Evolutionary conservation across 2,329 filamentous ascomycete genomes (phyloP).

Genomic region (Colletotrichum costaricense): DNA sequence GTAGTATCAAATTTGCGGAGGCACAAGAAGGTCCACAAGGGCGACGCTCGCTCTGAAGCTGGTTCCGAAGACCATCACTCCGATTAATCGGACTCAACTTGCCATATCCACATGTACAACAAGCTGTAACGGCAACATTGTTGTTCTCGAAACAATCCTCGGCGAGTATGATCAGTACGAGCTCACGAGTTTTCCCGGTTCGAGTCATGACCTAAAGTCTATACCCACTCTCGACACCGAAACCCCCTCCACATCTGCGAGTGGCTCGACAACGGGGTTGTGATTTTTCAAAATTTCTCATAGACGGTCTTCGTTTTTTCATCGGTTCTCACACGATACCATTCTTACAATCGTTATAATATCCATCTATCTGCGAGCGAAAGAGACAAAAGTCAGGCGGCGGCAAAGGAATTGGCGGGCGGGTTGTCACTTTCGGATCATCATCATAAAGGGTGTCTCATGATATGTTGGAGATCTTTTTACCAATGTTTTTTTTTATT

Average conservation of each 20-base stretch:
- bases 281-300: background rate
- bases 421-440: slow-evolving; percentile 31
- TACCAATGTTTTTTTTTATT: background rate
- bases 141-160: slow-evolving; percentile 3
- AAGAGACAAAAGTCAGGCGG: slow-evolving; percentile 34
- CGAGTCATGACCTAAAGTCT: slow-evolving; percentile 33
- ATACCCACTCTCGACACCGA: slow-evolving; percentile 24
- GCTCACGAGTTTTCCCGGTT: slow-evolving; percentile 35
- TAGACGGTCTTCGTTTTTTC: slow-evolving; percentile 25
- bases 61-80: slow-evolving; percentile 74
- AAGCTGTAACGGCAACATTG: background rate
- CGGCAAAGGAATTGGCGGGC: slow-evolving; percentile 22
- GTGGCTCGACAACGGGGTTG: slow-evolving; percentile 11
- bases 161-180: slow-evolving; percentile 26
- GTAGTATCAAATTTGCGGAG: slow-evolving; percentile 95
- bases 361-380: slow-evolving; percentile 35
- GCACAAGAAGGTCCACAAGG: slow-evolving; percentile 96
- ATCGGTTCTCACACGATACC: slow-evolving; percentile 27
- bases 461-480: slow-evolving; percentile 26
- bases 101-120: background rate
- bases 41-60: slow-evolving; percentile 72
- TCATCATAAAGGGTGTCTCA: slow-evolving; percentile 23
- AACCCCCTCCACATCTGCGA: background rate
- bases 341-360: slow-evolving; percentile 37
- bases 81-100: slow-evolving; percentile 51